Evolutionary conservation across 192 early-diverging fungal genomes (phyloP), one percentile per base, ranked within the genome.

Genomic region (Dimargaris xerosporica): DNA sequence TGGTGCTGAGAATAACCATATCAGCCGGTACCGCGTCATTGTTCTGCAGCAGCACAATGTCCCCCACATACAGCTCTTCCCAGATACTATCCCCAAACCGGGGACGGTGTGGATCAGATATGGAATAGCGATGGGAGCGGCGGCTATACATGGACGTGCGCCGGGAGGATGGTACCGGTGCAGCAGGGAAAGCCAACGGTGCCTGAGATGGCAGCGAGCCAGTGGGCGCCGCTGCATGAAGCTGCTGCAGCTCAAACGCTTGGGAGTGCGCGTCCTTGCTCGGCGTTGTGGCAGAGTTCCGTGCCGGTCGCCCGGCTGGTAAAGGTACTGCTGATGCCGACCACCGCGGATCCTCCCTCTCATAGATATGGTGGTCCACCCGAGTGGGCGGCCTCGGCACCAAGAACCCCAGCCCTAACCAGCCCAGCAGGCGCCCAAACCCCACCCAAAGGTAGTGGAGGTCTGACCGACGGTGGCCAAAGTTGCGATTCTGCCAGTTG

Each of bases 11-110:
- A 44, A 95, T 76, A 28, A 93, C 72, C 39, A 90, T 75, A 63
- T 95, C 93, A 0, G 93, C 88, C 0, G 93, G 93, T 19, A 90
- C 82, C 7, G 79, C 75, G 62, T 95, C 89, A 64, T 87, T 82
- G 64, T 91, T 91, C 43, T 77, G 72, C 51, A 95, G 78, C 44
- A 83, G 77, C 26, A 94, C 76, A 74, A 95, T 85, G 69, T 98
- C 94, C 19, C 94, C 94, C 0, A 92, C 88, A 6, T 80, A 79
- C 30, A 91, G 68, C 64, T 86, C 75, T 56, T 78, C 69, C 86
- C 87, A 89, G 34, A 76, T 75, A 45, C 74, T 74, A 29, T 78
- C 70, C 61, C 67, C 74, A 29, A 79, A 82, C 53, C 63, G 52
- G 3, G 77, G 74, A 16, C 68, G 66, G 6, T 31, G 31, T 21